Percentiles rank a stretch among this genome's conserved stretches.
Conservation (phyloP, 345 rosid species). For the Citrus inodora region DNA sequence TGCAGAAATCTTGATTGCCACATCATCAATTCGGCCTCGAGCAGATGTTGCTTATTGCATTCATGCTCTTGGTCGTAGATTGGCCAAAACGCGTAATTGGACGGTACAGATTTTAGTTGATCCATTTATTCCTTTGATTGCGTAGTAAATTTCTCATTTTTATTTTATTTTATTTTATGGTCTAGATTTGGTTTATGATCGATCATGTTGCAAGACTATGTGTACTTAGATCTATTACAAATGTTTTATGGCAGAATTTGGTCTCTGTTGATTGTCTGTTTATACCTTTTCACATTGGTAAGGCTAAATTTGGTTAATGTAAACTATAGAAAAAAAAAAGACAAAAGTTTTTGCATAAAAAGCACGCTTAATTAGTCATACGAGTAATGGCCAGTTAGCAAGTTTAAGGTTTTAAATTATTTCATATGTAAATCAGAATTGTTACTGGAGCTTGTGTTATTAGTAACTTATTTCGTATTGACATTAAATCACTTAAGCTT, state of each 20-base stretch:
- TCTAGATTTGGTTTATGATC: neutral
- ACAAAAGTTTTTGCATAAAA: neutral
- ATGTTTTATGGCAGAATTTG: neutral
- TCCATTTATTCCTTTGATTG: neutral
- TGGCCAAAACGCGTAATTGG: constrained; percentile 89
- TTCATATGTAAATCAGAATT: neutral
- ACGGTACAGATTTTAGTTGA: constrained; percentile 42
- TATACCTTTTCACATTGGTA: neutral
- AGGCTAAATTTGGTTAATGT: neutral
- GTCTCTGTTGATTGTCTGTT: neutral
- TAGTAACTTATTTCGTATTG: neutral
- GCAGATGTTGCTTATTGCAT: constrained; percentile 93
- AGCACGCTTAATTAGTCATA: neutral
- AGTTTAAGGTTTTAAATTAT: neutral
- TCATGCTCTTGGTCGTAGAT: constrained; percentile 74
- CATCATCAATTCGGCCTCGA: constrained; percentile 74
- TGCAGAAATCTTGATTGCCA: constrained; percentile 72
- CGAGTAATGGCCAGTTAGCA: neutral
- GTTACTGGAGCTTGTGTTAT: neutral
- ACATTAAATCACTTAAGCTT: neutral
- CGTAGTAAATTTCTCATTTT: neutral
- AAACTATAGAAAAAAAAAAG: neutral
- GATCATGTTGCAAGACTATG: neutral
- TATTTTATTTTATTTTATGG: neutral
- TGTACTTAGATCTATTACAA: neutral